Conservation (phyloP, 2,329 filamentous ascomycete species). For the Fusarium sp. region DNA sequence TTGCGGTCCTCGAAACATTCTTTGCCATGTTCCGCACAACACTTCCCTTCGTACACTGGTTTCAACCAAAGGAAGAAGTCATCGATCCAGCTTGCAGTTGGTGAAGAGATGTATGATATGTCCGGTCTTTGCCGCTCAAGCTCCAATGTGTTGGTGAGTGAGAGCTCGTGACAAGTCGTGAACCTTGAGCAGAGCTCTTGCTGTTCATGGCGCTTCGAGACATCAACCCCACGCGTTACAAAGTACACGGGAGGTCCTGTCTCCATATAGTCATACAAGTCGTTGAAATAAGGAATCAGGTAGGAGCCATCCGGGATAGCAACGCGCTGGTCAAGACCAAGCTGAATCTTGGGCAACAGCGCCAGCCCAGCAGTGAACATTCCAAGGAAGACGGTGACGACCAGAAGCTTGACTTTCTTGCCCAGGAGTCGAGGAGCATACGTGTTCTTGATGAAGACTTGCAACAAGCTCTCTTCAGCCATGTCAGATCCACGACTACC, state of each 20-base stretch:
- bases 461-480: constrained; percentile 86
- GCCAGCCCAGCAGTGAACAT: constrained; percentile 89
- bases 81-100: constrained; percentile 95
- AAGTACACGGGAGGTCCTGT: constrained; percentile 97
- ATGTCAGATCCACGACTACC: constrained; percentile 77
- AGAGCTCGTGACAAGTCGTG: constrained; percentile 87
- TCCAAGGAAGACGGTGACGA: constrained; percentile 88
- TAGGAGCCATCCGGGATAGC: constrained; percentile 96
- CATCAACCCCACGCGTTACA: constrained; percentile 86
- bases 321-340: constrained; percentile 94
- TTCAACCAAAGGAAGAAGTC: constrained; percentile 99
- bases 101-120: constrained; percentile 88
- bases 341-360: constrained; percentile 85
- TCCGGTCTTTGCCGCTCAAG: constrained; percentile 93
- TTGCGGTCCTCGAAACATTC: constrained; percentile 85
- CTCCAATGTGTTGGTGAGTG: constrained; percentile 91
- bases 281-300: constrained; percentile 95
- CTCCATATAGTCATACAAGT: constrained; percentile 93
- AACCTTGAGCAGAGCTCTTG: constrained; percentile 92
- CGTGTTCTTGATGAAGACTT: constrained; percentile 89
- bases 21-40: constrained; percentile 79
- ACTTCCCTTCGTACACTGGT: constrained; percentile 76
- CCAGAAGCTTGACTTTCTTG: constrained; percentile 82
- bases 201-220: constrained; percentile 82
- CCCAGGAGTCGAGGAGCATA: constrained; percentile 89